These are phyloP conservation scores for Hevea brasiliensis DNA, from an alignment of 345 rosid species.

Conservation along the genomic window DNA sequence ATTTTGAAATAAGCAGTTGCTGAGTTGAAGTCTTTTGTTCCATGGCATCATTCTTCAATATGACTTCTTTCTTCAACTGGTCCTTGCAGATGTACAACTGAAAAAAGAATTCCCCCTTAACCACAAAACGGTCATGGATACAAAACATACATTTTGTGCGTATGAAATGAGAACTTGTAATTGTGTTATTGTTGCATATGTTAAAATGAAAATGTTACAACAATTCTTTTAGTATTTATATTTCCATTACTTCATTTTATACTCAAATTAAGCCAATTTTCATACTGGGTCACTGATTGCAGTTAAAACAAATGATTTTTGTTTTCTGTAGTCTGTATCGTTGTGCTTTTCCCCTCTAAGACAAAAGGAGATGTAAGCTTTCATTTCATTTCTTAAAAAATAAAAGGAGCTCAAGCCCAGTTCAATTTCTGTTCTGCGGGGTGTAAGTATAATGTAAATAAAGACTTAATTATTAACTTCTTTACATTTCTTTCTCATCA, in stretches of 20 bases:
- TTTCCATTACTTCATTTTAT: neutral
- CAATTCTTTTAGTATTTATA: neutral
- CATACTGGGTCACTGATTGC: neutral
- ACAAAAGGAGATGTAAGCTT: neutral
- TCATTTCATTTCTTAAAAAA: neutral
- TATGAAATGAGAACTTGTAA: neutral
- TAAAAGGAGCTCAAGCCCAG: neutral
- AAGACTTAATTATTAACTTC: neutral
- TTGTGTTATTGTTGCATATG: neutral
- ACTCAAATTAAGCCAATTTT: neutral
- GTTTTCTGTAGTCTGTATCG: neutral
- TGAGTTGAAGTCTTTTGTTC: constrained; percentile 51
- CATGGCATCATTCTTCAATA: constrained; percentile 55
- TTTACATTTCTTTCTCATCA: neutral
- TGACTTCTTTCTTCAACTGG: constrained; percentile 44
- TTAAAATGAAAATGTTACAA: neutral
- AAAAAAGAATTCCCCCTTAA: constrained; percentile 24
- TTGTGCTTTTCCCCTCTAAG: neutral
- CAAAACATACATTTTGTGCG: neutral
- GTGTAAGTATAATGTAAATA: neutral
- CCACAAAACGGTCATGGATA: neutral
- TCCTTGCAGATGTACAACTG: constrained; percentile 58
- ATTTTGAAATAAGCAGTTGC: constrained; percentile 50
- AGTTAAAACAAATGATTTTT: neutral
- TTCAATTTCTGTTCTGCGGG: neutral